Evolutionary conservation across 495 filamentous ascomycete genomes (phyloP).

Genomic region (Saxophila tyrrhenica): DNA sequence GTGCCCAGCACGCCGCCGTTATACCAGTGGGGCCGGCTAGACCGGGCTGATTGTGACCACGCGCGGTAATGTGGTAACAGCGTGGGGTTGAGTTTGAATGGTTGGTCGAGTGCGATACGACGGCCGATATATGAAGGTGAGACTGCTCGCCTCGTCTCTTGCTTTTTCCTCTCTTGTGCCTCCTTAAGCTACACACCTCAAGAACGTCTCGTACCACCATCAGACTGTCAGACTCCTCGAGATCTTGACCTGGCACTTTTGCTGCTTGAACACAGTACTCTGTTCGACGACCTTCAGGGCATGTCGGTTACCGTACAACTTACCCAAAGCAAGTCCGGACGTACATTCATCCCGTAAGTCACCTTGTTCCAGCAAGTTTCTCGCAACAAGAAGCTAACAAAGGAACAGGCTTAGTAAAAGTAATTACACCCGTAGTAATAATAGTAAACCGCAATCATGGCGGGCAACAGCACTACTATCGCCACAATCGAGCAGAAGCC

Average conservation of each 20-base stretch:
- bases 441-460: slow-evolving; percentile 28
- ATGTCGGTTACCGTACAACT: slow-evolving; percentile 18
- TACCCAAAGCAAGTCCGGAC: slow-evolving; percentile 12
- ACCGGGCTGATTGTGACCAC: neutral
- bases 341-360: slow-evolving; percentile 19
- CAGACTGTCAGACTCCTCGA: too few species aligned
- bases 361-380: too few species aligned
- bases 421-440: slow-evolving; percentile 6
- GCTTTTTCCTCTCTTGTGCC: neutral
- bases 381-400: neutral
- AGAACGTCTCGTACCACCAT: too few species aligned
- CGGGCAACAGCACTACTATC: slow-evolving; percentile 16
- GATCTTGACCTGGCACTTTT: too few species aligned
- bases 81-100: neutral
- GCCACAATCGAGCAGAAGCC: slow-evolving; percentile 24
- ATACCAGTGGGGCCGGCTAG: neutral
- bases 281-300: neutral
- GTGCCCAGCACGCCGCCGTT: neutral
- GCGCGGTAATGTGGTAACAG: neutral
- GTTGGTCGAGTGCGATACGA: neutral
- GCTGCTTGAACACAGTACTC: too few species aligned
- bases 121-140: neutral
- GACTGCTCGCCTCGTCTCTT: neutral
- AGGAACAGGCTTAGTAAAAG: slow-evolving; percentile 16
- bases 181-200: neutral